Evolutionary conservation across 306 rosid species (phyloP).

Genomic region (Cucurbita pepo): DNA sequence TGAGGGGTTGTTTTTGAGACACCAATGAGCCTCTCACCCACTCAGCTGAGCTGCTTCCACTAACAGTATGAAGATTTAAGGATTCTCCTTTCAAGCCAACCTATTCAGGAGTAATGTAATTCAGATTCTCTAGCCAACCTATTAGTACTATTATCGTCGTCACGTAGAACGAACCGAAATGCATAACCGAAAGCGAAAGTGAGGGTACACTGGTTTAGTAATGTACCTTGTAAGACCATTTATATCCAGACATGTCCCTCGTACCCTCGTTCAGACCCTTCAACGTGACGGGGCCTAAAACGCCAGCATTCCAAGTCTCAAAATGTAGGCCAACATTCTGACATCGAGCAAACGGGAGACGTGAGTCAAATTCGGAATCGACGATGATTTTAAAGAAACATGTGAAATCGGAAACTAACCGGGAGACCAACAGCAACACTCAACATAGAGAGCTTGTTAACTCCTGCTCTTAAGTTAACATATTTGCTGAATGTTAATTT

Average conservation of each 20-base stretch:
- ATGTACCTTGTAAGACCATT: constrained; percentile 88
- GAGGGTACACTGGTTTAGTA: background rate
- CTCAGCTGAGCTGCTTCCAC: constrained; percentile 69
- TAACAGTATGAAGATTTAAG: constrained; percentile 44
- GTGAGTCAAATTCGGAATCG: background rate
- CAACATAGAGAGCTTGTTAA: constrained; percentile 79
- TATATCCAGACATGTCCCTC: constrained; percentile 64
- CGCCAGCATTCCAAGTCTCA: constrained; percentile 88
- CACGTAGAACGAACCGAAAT: background rate
- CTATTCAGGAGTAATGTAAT: constrained; percentile 22
- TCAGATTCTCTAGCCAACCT: background rate
- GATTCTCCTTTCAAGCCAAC: constrained; percentile 78
- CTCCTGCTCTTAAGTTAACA: constrained; percentile 56
- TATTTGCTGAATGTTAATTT: constrained; percentile 43
- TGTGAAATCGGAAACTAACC: constrained; percentile 30
- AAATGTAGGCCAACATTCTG: constrained; percentile 77
- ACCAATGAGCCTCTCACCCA: constrained; percentile 61
- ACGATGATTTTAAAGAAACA: background rate
- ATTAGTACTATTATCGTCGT: background rate
- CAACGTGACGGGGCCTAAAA: constrained; percentile 80
- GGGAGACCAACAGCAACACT: constrained; percentile 79
- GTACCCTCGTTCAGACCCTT: constrained; percentile 72
- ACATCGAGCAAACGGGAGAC: constrained; percentile 6
- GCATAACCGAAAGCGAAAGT: background rate
- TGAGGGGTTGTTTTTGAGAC: constrained; percentile 51